A percentile compares a stretch with the other conserved stretches of the same genome.
Evolutionary conservation across 73 alveolate genomes (phyloP).

Genomic region (Paramecium primaurelia): DNA sequence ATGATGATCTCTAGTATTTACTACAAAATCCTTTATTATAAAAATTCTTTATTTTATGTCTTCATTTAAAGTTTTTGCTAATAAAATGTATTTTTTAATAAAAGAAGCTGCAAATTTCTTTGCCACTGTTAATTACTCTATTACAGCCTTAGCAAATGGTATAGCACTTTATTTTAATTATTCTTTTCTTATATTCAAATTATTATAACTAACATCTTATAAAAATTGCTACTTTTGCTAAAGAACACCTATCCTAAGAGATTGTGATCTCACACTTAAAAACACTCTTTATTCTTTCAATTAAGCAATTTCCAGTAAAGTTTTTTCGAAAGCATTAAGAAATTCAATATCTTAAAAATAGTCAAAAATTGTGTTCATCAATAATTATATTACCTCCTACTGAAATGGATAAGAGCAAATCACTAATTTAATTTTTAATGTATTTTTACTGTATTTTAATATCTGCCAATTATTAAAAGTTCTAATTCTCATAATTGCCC

Average conservation of each 20-base stretch:
- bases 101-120: background rate
- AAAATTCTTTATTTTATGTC: background rate
- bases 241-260: background rate
- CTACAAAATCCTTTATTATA: background rate
- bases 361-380: constrained; percentile 3
- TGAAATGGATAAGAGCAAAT: constrained; percentile 5
- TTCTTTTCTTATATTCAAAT: background rate
- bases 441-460: background rate
- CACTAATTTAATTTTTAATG: background rate
- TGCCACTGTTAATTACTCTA: background rate
- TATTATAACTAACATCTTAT: background rate
- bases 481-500: background rate
- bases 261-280: background rate
- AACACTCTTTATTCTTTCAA: background rate
- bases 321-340: background rate
- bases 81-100: background rate
- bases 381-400: background rate
- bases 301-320: background rate
- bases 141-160: background rate
- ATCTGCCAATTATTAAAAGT: background rate
- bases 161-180: background rate
- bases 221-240: background rate
- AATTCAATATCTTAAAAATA: background rate
- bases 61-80: background rate
- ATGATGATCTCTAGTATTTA: background rate